Percentiles rank a stretch among this genome's conserved stretches.
Evolutionary conservation across 148 eudicot species (phyloP).

Genomic region (Silene latifolia): DNA sequence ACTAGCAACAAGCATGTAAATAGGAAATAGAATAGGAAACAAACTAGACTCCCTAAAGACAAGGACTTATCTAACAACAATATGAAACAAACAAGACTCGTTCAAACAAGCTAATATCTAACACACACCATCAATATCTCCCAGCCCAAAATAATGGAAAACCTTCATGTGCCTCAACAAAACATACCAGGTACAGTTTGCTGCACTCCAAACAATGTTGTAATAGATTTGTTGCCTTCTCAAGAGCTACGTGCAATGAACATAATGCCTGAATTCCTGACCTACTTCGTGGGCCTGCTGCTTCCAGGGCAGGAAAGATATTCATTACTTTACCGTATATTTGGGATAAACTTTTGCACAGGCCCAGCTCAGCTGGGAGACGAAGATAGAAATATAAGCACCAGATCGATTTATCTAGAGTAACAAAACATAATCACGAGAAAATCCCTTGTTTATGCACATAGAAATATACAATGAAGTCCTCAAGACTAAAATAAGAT

Average conservation of each 20-base stretch:
- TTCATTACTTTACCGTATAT: conserved; percentile 65
- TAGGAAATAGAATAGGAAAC: no score
- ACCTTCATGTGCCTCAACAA: background rate
- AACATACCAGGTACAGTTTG: conserved; percentile 87
- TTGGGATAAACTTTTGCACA: conserved; percentile 74
- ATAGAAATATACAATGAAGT: no score
- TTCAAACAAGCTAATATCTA: no score
- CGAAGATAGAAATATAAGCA: conserved; percentile 4
- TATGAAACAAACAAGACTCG: no score
- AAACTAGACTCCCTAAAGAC: no score
- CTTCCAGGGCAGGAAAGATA: conserved; percentile 88
- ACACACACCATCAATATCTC: background rate
- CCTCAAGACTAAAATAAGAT: no score
- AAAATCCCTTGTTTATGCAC: no score
- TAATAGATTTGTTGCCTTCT: conserved; percentile 77
- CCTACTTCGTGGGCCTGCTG: conserved; percentile 86
- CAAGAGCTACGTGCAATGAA: conserved; percentile 84
- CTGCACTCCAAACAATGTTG: conserved; percentile 94
- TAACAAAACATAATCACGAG: no score
- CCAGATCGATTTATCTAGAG: no score
- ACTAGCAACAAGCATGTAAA: no score
- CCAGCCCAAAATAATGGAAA: background rate
- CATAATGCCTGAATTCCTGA: conserved; percentile 96
- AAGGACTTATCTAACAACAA: no score
- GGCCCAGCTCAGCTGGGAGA: conserved; percentile 70